Percentiles rank a stretch among this genome's conserved stretches.
These are phyloP conservation scores for Trametes sp. DNA, from an alignment of 1,284 basidiomycete genomes.

Conservation along the genomic window DNA sequence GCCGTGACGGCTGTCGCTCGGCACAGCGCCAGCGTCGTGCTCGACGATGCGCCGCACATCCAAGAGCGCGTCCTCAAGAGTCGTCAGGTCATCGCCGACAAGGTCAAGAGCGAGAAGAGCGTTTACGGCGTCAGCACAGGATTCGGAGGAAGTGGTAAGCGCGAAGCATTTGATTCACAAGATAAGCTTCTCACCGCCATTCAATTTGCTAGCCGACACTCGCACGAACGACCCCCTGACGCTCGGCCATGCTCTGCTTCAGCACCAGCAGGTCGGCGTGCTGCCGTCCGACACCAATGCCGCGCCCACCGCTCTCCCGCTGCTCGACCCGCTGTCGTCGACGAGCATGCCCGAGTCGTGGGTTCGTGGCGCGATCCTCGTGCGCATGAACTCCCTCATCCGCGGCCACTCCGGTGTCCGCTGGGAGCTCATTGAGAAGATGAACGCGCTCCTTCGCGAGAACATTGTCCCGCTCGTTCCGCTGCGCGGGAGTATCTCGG, in stretches of 20 bases:
- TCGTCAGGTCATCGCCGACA: slow-evolving; percentile 67
- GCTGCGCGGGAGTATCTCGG: slow-evolving; percentile 84
- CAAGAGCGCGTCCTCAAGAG: slow-evolving; percentile 63
- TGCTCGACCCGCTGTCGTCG: slow-evolving; percentile 70
- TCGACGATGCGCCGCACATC: slow-evolving; percentile 57
- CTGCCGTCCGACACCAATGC: slow-evolving; percentile 59
- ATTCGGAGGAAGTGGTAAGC: slow-evolving; percentile 77
- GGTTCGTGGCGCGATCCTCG: slow-evolving; percentile 88
- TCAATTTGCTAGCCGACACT: slow-evolving; percentile 59
- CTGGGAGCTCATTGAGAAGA: slow-evolving; percentile 82
- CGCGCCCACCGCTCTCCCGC: slow-evolving; percentile 58
- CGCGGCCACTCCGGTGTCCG: slow-evolving; percentile 90
- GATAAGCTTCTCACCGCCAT: slow-evolving; percentile 14
- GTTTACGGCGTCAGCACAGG: slow-evolving; percentile 87
- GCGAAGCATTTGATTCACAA: slow-evolving; percentile 1
- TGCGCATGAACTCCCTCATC: slow-evolving; percentile 88
- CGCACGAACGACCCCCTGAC: slow-evolving; percentile 73
- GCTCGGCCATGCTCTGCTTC: slow-evolving; percentile 79
- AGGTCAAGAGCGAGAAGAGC: slow-evolving; percentile 72
- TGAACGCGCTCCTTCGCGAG: slow-evolving; percentile 75
- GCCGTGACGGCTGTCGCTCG: slow-evolving; percentile 78
- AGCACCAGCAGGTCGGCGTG: slow-evolving; percentile 81
- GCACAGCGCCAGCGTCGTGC: slow-evolving; percentile 59
- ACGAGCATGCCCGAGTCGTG: slow-evolving; percentile 88
- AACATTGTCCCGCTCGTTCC: slow-evolving; percentile 86